These are phyloP conservation scores for Xylaria sp. DNA, from an alignment of 2,329 filamentous ascomycete genomes.

Conservation along the genomic window DNA sequence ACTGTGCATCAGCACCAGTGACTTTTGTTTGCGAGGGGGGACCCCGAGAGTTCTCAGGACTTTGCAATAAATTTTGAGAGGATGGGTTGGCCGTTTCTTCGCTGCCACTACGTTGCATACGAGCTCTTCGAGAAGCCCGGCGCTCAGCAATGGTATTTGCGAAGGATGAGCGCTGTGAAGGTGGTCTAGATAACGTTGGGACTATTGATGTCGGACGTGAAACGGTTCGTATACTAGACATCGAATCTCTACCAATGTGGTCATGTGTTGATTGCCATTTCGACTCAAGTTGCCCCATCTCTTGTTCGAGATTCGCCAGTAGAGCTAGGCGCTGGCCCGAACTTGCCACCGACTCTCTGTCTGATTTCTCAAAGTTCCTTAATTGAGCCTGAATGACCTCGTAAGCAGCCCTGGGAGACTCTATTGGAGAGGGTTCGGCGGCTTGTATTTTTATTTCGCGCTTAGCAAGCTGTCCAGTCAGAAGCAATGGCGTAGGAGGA, in stretches of 20 bases:
- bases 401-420: slow-evolving; percentile 62
- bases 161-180: slow-evolving; percentile 44
- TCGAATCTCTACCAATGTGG: slow-evolving; percentile 61
- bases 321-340: slow-evolving; percentile 59
- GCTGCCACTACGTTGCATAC: slow-evolving; percentile 50
- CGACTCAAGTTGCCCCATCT: slow-evolving; percentile 69
- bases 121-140: slow-evolving; percentile 52
- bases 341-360: slow-evolving; percentile 51
- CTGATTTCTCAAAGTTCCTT: slow-evolving; percentile 58
- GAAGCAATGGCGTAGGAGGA: slow-evolving; percentile 65
- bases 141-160: slow-evolving; percentile 51
- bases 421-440: slow-evolving; percentile 62
- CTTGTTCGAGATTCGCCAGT: slow-evolving; percentile 68
- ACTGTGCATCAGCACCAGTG: slow-evolving; percentile 58
- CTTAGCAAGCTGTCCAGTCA: slow-evolving; percentile 56
- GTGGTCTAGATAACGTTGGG: slow-evolving; percentile 34
- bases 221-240: slow-evolving; percentile 57
- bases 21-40: slow-evolving; percentile 58
- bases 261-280: slow-evolving; percentile 69
- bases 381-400: slow-evolving; percentile 64
- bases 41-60: slow-evolving; percentile 50
- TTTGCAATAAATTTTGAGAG: slow-evolving; percentile 41
- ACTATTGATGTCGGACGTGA: slow-evolving; percentile 50
- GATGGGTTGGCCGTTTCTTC: slow-evolving; percentile 43
- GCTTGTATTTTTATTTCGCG: slow-evolving; percentile 57